Evolutionary conservation across 176 grass and related monocot genomes (phyloP).

Genomic region (Otatea glauca): DNA sequence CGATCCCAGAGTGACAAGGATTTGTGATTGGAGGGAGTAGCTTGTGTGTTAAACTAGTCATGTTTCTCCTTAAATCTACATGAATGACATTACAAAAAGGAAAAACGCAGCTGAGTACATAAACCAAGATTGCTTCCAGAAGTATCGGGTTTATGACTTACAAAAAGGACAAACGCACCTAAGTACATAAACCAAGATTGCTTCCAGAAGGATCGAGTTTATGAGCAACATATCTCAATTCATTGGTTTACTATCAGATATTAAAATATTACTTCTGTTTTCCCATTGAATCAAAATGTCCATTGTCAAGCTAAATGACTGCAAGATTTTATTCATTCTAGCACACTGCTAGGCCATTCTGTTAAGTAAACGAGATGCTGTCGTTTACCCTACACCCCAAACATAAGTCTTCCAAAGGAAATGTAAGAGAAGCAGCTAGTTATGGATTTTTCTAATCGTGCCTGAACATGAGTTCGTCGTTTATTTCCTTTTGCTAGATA

Average conservation of each 20-base stretch:
- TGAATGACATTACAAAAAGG: not conserved
- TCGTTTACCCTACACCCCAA: not conserved
- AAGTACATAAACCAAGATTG: no score
- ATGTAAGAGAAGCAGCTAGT: not conserved
- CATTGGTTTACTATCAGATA: not conserved
- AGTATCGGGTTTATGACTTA: not conserved
- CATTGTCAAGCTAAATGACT: not conserved
- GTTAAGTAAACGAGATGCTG: not conserved
- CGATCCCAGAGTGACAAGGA: not conserved
- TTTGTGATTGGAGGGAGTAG: not conserved
- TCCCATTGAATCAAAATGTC: not conserved
- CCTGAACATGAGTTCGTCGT: not conserved
- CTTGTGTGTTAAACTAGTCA: not conserved
- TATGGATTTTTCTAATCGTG: not conserved
- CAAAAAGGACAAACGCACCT: no score
- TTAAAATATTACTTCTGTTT: not conserved
- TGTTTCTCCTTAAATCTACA: not conserved
- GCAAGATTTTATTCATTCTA: not conserved
- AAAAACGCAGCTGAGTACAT: not conserved
- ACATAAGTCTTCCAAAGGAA: not conserved
- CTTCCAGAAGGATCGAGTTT: not conserved
- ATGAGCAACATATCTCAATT: not conserved
- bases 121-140: conserved; percentile 16
- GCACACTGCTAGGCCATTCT: not conserved
- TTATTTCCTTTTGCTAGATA: not conserved